Evolutionary conservation across 306 rosid genomes (phyloP), one percentile per base, ranked within the genome.

Genomic region (Ceratonia siliqua): DNA sequence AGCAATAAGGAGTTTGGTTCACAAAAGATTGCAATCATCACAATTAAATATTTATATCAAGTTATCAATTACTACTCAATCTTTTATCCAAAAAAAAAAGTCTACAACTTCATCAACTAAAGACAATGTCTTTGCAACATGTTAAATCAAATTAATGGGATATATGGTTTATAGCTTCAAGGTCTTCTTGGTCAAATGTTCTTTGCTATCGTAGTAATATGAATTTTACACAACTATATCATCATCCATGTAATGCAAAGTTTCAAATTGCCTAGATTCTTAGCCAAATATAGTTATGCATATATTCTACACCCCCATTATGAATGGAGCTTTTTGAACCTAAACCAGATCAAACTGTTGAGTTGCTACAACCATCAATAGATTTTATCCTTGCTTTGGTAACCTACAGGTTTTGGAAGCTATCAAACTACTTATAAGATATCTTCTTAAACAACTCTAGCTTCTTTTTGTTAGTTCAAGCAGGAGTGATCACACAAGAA

Each of bases 271-370:
- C n/a, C 21, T 62, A 57, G 53, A 28, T 56, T 46, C 32, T 33
- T 21, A 33, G 3, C 14, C 41, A 62, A 41, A 20, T 21, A 24
- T 18, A 22, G 56, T 21, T 50, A 41, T 30, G 24, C 27, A 58
- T 10, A 61, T 32, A 32, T 33, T 25, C 11, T 13, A 57, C 74
- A 73, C 11, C 76, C 13, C 73, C 24, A 5, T 43, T 24, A 32
- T 27, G 33, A 73, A 58, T 39, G 48, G 11, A 27, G 46, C 72
- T 62, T 70, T 20, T 46, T 24, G 15, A 69, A 76, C 42, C 62
- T 21, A 84, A 84, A 77, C 64, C 77, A 84, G 67, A 62, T 68
- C 67, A 38, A 36, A 58, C 36, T 25, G 32, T 42, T 48, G 52
- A 70, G 62, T 65, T 64, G 32, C 68, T 48, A 62, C 57, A 48